Conservation (phyloP, 2,329 filamentous ascomycete genomes). For the Westerdykella sp. region DNA sequence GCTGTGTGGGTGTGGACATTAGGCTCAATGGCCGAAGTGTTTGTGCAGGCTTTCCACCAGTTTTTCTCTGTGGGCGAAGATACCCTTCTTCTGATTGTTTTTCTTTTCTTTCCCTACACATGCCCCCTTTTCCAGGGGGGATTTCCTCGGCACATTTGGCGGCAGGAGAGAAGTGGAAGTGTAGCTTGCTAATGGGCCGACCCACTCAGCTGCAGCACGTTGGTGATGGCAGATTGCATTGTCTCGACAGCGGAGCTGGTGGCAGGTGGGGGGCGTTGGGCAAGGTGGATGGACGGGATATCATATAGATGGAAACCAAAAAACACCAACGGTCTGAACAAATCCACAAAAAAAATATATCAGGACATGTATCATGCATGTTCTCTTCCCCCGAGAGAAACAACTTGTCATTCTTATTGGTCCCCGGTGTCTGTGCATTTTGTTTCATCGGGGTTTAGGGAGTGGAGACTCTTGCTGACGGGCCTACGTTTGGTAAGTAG, state of each 20-base stretch:
- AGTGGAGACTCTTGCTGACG: too few relatives aligned
- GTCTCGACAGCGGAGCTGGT: constrained; percentile 26
- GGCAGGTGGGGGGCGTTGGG: background rate
- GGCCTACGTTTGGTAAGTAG: too few relatives aligned
- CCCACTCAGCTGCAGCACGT: constrained; percentile 5
- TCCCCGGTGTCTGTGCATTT: constrained; percentile 6
- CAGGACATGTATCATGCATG: constrained; percentile 31
- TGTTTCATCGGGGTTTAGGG: constrained; percentile 21
- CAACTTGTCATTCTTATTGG: constrained; percentile 3
- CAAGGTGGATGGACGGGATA: too few relatives aligned
- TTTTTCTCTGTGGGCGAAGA: constrained; percentile 21
- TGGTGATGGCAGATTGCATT: constrained; percentile 19
- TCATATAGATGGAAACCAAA: too few relatives aligned
- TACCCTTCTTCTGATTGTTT: constrained; percentile 30
- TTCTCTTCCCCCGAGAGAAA: constrained; percentile 12
- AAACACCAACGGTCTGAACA: constrained; percentile 1
- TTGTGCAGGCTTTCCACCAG: background rate
- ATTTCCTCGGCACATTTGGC: constrained; percentile 11
- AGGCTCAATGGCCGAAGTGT: constrained; percentile 22
- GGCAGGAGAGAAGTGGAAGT: constrained; percentile 13
- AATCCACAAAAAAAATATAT: constrained; percentile 17
- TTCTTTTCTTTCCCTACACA: constrained; percentile 8
- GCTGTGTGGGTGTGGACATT: constrained; percentile 8
- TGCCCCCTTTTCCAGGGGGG: constrained; percentile 4
- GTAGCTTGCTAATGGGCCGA: constrained; percentile 11